Conservation (phyloP, 2,329 filamentous ascomycete genomes). For the Aspergillus sp. region DNA sequence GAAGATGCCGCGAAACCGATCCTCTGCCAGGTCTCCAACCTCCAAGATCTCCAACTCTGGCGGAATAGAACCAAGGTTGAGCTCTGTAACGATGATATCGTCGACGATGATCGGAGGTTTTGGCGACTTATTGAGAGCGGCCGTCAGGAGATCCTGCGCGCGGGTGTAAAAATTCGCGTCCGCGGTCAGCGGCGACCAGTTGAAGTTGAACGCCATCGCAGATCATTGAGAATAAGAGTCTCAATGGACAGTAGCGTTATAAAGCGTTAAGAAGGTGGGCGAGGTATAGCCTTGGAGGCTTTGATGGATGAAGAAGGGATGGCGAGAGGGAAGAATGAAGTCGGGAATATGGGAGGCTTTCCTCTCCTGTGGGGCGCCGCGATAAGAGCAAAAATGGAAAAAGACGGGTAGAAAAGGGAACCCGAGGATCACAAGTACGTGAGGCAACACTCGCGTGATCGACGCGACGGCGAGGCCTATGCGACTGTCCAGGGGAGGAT, state of each 20-base stretch:
- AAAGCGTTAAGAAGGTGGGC: neutral
- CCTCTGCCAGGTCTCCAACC: slow-evolving; percentile 95
- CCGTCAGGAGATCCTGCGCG: slow-evolving; percentile 89
- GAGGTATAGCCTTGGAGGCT: slow-evolving; percentile 2
- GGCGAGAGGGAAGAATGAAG: slow-evolving; percentile 3
- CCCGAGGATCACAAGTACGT: slow-evolving; percentile 16
- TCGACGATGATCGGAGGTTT: slow-evolving; percentile 99
- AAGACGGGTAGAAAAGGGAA: slow-evolving; percentile 10
- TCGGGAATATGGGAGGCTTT: slow-evolving; percentile 8
- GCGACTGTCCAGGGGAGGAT: too few relatives aligned
- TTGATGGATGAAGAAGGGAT: slow-evolving; percentile 2
- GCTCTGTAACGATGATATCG: slow-evolving; percentile 96
- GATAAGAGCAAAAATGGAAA: slow-evolving; percentile 17
- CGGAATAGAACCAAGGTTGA: slow-evolving; percentile 92
- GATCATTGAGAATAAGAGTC: slow-evolving; percentile 28
- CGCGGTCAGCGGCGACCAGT: slow-evolving; percentile 98
- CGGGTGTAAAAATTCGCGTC: slow-evolving; percentile 88
- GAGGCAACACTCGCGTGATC: slow-evolving; percentile 20
- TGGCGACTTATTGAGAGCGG: slow-evolving; percentile 93
- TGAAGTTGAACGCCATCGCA: slow-evolving; percentile 99
- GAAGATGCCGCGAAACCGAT: slow-evolving; percentile 96
- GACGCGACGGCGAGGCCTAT: slow-evolving; percentile 10
- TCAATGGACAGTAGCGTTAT: slow-evolving; percentile 7
- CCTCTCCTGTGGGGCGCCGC: slow-evolving; percentile 8
- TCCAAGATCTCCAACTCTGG: slow-evolving; percentile 96